Conservation (phyloP, 805 yeast species). For the Yamadazyma paraphyllophila region DNA sequence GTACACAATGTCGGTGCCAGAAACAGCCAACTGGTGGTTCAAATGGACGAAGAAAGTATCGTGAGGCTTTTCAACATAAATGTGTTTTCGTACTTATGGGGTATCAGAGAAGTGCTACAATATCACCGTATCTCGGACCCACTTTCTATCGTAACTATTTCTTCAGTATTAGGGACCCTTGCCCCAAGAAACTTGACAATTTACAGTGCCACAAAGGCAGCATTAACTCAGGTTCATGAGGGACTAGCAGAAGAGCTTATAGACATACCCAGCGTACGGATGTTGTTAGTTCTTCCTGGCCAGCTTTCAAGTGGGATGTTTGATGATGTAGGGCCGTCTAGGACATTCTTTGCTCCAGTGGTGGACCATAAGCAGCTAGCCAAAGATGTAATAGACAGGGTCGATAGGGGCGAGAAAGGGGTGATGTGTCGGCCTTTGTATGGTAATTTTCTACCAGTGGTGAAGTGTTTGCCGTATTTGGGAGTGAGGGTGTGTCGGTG, state of each 20-base stretch:
- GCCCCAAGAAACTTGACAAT: constrained; percentile 48
- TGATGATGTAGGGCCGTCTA: constrained; percentile 40
- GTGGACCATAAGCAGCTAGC: constrained; percentile 41
- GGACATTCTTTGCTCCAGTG: constrained; percentile 47
- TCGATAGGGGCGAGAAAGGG: constrained; percentile 41
- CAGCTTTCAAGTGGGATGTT: constrained; percentile 52
- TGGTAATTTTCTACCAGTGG: constrained; percentile 42
- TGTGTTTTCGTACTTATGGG: constrained; percentile 29
- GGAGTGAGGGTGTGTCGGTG: constrained; percentile 35
- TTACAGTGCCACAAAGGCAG: constrained; percentile 52
- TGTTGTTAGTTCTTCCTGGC: constrained; percentile 48
- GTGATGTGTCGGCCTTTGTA: constrained; percentile 46
- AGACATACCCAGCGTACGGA: constrained; percentile 22
- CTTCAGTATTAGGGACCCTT: constrained; percentile 48
- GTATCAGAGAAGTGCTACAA: constrained; percentile 12
- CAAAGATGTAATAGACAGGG: constrained; percentile 25
- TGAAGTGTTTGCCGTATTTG: constrained; percentile 41
- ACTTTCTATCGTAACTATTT: constrained; percentile 35
- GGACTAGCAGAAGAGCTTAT: constrained; percentile 40
- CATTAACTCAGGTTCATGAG: constrained; percentile 44
- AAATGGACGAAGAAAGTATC: constrained; percentile 21
- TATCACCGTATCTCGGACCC: constrained; percentile 16
- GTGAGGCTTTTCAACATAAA: constrained; percentile 28
- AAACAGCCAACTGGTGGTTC: constrained; percentile 29
- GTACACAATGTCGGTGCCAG: constrained; percentile 53